Evolutionary conservation across 73 alveolate species (phyloP).

Genomic region (Symbiodinium pilosum): DNA sequence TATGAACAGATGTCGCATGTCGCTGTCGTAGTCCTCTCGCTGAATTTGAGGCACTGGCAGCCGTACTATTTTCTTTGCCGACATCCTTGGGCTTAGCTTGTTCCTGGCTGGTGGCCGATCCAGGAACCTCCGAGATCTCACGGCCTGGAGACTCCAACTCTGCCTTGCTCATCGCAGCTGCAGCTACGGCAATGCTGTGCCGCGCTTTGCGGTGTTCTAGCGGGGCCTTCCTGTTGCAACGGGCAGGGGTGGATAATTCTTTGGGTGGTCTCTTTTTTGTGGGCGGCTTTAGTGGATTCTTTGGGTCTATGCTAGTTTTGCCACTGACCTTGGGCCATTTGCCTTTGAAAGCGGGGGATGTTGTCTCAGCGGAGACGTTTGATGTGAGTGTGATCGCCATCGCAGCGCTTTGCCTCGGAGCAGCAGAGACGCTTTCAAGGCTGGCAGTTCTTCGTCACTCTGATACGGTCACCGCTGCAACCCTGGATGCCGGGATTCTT

Average conservation of each 20-base stretch:
- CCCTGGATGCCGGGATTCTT: slow-evolving; percentile 51
- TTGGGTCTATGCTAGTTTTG: slow-evolving; percentile 65
- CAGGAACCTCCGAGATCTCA: background rate
- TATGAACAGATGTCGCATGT: too few relatives aligned
- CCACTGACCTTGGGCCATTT: slow-evolving; percentile 44
- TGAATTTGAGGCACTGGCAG: background rate
- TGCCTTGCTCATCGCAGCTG: slow-evolving; percentile 7
- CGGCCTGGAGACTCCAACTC: background rate
- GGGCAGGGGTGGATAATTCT: slow-evolving; percentile 61
- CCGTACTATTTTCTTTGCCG: slow-evolving; percentile 46
- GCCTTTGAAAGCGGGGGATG: background rate
- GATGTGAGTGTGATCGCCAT: background rate
- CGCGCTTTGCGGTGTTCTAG: slow-evolving; percentile 36
- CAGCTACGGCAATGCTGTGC: slow-evolving; percentile 17
- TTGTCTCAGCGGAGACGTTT: background rate
- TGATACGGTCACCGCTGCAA: slow-evolving; percentile 38
- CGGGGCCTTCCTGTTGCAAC: slow-evolving; percentile 48
- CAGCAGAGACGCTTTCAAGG: slow-evolving; percentile 19
- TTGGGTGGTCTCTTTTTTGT: slow-evolving; percentile 47
- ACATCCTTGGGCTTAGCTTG: slow-evolving; percentile 53
- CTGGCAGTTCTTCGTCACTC: slow-evolving; percentile 81
- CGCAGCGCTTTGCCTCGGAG: slow-evolving; percentile 14
- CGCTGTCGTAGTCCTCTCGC: background rate
- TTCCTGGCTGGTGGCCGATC: background rate
- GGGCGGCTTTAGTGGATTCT: slow-evolving; percentile 65